Percentiles rank a stretch among this genome's conserved stretches.
phyloP scores from a whole-genome alignment of 805 yeast species.

The Ogataea trehaloabstinens region DNA sequence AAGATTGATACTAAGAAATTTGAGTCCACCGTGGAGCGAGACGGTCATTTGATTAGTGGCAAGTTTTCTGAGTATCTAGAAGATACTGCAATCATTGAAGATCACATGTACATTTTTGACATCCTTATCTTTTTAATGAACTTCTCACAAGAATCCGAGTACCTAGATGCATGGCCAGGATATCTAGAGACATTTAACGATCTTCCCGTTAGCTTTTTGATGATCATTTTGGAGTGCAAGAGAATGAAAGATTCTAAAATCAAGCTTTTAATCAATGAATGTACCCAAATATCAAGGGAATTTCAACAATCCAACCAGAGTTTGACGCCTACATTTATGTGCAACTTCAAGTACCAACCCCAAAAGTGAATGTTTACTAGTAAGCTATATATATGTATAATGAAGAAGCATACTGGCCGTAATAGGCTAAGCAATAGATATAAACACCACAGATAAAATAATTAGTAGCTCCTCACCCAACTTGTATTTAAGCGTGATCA shows the following conservation, averaged over 20 bases:
- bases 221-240: slow-evolving; percentile 56
- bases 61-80: slow-evolving; percentile 43
- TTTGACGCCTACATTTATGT: slow-evolving; percentile 18
- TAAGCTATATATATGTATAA: background rate
- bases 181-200: slow-evolving; percentile 69
- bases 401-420: no score
- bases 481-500: slow-evolving; percentile 35
- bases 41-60: slow-evolving; percentile 54
- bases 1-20: slow-evolving; percentile 30
- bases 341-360: slow-evolving; percentile 13
- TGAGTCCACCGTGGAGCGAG: slow-evolving; percentile 54
- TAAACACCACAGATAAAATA: slow-evolving; percentile 33
- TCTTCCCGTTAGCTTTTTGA: slow-evolving; percentile 69
- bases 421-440: slow-evolving; percentile 13
- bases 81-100: slow-evolving; percentile 36
- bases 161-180: slow-evolving; percentile 40
- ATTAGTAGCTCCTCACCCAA: slow-evolving; percentile 17
- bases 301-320: slow-evolving; percentile 8
- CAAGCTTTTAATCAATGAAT: slow-evolving; percentile 26
- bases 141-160: slow-evolving; percentile 43
- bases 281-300: slow-evolving; percentile 14
- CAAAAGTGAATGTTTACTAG: slow-evolving; percentile 10
- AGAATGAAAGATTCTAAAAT: slow-evolving; percentile 28
- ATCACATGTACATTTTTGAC: slow-evolving; percentile 58
- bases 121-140: slow-evolving; percentile 55